phyloP scores from a whole-genome alignment of 2,329 filamentous ascomycete species.

The Aspergillus spinulosporus region DNA sequence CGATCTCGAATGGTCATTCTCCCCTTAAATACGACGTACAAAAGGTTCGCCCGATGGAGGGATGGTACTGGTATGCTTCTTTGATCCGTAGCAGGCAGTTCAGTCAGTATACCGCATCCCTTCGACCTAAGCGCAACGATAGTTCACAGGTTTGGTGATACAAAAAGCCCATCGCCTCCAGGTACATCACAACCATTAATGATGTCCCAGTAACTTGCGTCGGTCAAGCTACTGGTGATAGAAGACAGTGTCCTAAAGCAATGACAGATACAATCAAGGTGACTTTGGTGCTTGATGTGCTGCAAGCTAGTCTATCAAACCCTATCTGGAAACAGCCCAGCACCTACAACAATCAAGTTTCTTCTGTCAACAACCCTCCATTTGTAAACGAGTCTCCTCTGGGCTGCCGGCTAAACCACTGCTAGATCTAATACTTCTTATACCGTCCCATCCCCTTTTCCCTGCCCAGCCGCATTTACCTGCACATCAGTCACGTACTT shows the following conservation, averaged over 20 bases:
- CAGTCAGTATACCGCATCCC: too few relatives aligned
- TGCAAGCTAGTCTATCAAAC: too few relatives aligned
- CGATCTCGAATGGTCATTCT: conserved; percentile 29
- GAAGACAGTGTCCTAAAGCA: too few relatives aligned
- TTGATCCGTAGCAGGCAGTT: conserved; percentile 32
- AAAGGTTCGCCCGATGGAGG: conserved; percentile 28
- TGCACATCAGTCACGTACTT: conserved; percentile 40
- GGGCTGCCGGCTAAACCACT: too few relatives aligned
- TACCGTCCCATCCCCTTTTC: background rate
- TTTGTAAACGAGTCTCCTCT: too few relatives aligned
- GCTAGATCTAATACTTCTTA: background rate
- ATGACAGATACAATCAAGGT: conserved; percentile 19
- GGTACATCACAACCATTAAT: conserved; percentile 16
- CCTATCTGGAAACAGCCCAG: too few relatives aligned
- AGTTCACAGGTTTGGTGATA: conserved; percentile 32
- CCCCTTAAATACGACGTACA: conserved; percentile 26
- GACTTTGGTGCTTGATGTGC: conserved; percentile 25
- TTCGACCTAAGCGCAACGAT: too few relatives aligned
- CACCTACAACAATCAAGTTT: too few relatives aligned
- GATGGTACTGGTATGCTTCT: conserved; percentile 36
- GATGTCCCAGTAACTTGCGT: conserved; percentile 9
- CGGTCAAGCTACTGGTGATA: background rate
- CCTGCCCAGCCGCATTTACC: conserved; percentile 8
- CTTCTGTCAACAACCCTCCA: too few relatives aligned
- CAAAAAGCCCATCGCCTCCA: conserved; percentile 27